Evolutionary conservation across 306 rosid genomes (phyloP), one percentile per base, ranked within the genome.

Genomic region (Cercis canadensis): DNA sequence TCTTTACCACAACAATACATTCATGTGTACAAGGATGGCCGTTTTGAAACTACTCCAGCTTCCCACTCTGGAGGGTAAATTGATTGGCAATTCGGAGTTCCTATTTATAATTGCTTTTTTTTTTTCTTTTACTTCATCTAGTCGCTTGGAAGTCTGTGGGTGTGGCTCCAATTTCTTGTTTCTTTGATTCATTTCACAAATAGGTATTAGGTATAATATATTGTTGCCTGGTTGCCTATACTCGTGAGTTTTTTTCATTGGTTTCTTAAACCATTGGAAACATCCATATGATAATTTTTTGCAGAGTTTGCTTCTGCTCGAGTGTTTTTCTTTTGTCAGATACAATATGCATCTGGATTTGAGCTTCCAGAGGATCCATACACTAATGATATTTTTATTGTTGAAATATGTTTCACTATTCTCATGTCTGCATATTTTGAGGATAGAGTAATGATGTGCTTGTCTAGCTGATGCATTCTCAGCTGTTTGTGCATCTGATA

Each of bases 61-160:
- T 87, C 97, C 70, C 99, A 94, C 86, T 94, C 99, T 9, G 99
- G 97, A 72, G 99, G 95, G 71, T 94, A 82, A 94, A 51, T 70
- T 75, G 80, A 67, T 62, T 53, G 68, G 72, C 78, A 53, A 39
- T 81, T 73, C 34, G 51, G 59, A 75, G 66, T 39, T 67, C 45
- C 54, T 70, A 36, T 44, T 47, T 58, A 61, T 76, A n/a, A n/a
- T n/a, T n/a, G n/a, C n/a, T 24, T 24, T 24, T 24, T 24, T 24
- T 24, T 24, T 24, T 24, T 3, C 29, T 9, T 73, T 78, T 51
- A 12, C 32, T 66, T 65, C 18, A 65, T 78, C 29, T 57, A 52
- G 67, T 68, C 74, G 64, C 67, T 80, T 77, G 84, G 80, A 70
- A 75, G 59, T 65, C 79, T 66, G 74, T 34, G 45, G 79, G 73